Conservation (phyloP, 306 rosid genomes). For the Cercis canadensis region DNA sequence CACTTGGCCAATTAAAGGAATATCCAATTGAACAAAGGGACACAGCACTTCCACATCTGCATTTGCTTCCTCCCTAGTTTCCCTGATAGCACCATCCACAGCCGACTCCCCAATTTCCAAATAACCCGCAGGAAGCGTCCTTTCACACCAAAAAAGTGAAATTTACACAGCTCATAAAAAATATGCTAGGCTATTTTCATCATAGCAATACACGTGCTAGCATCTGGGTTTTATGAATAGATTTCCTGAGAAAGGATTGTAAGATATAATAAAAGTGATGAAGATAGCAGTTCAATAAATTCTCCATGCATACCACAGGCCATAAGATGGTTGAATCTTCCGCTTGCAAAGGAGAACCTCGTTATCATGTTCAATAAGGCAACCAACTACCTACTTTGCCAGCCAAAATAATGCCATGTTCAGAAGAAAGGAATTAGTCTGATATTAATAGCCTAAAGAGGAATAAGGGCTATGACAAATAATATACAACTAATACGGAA, state of each 20-base stretch:
- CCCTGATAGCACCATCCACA: slow-evolving; percentile 93
- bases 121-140: slow-evolving; percentile 99
- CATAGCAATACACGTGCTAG: slow-evolving; percentile 27
- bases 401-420: slow-evolving; percentile 34
- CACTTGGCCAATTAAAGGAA: slow-evolving; percentile 96
- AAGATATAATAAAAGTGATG: slow-evolving; percentile 28
- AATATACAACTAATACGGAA: slow-evolving; percentile 25
- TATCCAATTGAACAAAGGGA: slow-evolving; percentile 93
- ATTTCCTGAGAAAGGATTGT: slow-evolving; percentile 15
- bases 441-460: too few relatives aligned
- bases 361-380: slow-evolving; percentile 83
- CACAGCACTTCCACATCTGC: slow-evolving; percentile 91
- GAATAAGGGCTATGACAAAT: slow-evolving; percentile 17
- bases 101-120: slow-evolving; percentile 97
- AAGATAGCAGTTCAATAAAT: slow-evolving; percentile 22
- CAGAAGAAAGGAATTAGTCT: slow-evolving; percentile 40
- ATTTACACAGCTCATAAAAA: slow-evolving; percentile 28
- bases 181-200: slow-evolving; percentile 39
- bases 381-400: slow-evolving; percentile 85
- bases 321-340: slow-evolving; percentile 91
- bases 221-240: slow-evolving; percentile 24
- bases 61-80: slow-evolving; percentile 96
- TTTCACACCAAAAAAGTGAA: slow-evolving; percentile 43
- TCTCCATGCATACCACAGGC: slow-evolving; percentile 78
- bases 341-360: slow-evolving; percentile 97